These are phyloP conservation scores for Tubosaeta brunneosetosa DNA, from an alignment of 768 basidiomycete species.

Conservation along the genomic window DNA sequence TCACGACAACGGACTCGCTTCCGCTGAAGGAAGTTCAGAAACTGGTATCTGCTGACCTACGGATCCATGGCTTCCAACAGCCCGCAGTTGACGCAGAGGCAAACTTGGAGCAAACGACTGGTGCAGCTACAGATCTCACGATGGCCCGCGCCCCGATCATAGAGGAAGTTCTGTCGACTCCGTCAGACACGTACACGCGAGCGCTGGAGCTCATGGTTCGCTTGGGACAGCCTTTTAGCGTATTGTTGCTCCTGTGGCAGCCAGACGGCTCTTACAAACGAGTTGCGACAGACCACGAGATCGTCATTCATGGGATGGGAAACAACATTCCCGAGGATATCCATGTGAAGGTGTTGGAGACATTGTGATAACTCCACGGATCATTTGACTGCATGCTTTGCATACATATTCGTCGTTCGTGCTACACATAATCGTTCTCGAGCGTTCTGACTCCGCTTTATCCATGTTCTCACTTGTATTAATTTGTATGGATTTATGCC, in stretches of 20 bases:
- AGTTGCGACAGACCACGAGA: slow-evolving; percentile 7
- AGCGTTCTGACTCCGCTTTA: too few species aligned
- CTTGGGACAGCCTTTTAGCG: slow-evolving; percentile 2
- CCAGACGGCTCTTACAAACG: background rate
- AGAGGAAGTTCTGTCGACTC: background rate
- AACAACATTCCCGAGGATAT: background rate
- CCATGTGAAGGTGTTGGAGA: background rate
- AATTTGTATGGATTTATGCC: too few species aligned
- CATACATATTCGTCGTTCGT: too few species aligned
- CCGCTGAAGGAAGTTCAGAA: background rate
- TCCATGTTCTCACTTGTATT: too few species aligned
- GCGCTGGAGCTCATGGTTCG: slow-evolving; percentile 3
- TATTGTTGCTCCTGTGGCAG: slow-evolving; percentile 1
- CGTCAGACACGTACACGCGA: background rate
- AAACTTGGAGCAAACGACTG: background rate
- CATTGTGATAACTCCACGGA: background rate
- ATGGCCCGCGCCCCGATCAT: background rate
- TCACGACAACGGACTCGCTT: background rate
- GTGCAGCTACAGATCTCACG: background rate
- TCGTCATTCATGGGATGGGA: background rate
- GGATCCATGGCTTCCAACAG: background rate
- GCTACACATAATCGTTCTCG: too few species aligned
- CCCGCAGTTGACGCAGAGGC: background rate
- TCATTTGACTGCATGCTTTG: too few species aligned
- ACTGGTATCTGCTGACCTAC: background rate